phyloP scores from a whole-genome alignment of 1,139 yeast genomes.

The Meyerozyma guilliermondii region DNA sequence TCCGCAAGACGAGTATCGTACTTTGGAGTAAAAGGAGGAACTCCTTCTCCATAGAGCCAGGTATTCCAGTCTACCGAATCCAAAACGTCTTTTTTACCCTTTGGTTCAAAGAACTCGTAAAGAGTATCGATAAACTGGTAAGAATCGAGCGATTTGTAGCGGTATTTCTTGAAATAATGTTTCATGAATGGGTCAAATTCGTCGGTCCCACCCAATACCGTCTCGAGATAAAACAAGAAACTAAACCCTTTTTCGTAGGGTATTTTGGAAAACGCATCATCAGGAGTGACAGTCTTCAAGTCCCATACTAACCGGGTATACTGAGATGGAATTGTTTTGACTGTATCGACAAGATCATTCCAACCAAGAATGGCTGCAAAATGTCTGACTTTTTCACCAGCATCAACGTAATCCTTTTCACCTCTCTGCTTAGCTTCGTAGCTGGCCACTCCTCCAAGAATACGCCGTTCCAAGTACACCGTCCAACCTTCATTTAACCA shows the following conservation, averaged over 20 bases:
- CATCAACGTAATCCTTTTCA: constrained; percentile 12
- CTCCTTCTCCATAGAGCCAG: constrained; percentile 28
- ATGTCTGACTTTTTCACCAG: constrained; percentile 29
- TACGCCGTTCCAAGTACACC: constrained; percentile 33
- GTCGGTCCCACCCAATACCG: constrained; percentile 20
- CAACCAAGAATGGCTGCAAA: constrained; percentile 29
- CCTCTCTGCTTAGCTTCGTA: constrained; percentile 20
- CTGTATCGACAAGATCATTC: constrained; percentile 22
- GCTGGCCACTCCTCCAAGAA: constrained; percentile 27
- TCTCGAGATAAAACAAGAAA: constrained; percentile 27
- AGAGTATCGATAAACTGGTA: constrained; percentile 26
- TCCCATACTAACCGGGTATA: constrained; percentile 27
- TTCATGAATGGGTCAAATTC: constrained; percentile 30
- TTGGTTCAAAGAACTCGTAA: constrained; percentile 24
- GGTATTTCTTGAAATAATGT: constrained; percentile 26
- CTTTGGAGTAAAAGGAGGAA: constrained; percentile 24
- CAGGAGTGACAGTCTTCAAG: constrained; percentile 25
- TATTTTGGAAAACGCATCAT: constrained; percentile 29
- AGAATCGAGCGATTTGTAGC: constrained; percentile 27
- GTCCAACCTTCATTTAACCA: constrained; percentile 41
- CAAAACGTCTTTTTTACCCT: constrained; percentile 13
- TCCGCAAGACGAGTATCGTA: constrained; percentile 30
- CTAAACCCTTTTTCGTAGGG: constrained; percentile 36
- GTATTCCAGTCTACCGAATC: constrained; percentile 21
- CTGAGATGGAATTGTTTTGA: constrained; percentile 14